Evolutionary conservation across 192 early-diverging fungal species (phyloP).

Genomic region (Backusella macrospora): DNA sequence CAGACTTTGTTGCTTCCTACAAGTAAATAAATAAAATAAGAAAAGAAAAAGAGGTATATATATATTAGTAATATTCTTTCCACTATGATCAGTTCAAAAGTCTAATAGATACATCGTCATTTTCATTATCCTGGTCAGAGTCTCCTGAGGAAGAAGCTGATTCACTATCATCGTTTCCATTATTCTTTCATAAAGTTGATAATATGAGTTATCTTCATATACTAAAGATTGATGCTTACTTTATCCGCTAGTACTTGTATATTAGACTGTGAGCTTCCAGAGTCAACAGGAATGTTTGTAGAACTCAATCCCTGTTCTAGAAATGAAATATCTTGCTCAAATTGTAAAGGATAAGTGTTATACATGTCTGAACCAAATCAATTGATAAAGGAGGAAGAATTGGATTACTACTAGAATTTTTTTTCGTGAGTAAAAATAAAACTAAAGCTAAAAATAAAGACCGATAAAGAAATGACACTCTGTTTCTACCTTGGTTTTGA

Average conservation of each 20-base stretch:
- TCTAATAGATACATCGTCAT: neutral
- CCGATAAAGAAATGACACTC: neutral
- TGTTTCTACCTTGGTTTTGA: slow-evolving; percentile 3
- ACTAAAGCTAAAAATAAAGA: neutral
- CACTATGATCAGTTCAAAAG: neutral
- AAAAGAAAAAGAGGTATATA: neutral
- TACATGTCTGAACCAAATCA: neutral
- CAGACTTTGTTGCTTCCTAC: neutral
- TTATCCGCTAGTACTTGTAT: neutral
- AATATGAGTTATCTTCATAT: neutral
- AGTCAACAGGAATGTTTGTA: neutral
- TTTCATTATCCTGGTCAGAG: neutral
- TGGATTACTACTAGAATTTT: neutral
- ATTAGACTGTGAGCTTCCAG: neutral
- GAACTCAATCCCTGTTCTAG: neutral
- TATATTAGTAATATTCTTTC: neutral
- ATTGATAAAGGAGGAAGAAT: neutral
- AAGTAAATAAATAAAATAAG: neutral
- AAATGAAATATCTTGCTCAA: slow-evolving; percentile 3
- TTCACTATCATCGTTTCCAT: neutral
- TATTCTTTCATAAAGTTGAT: neutral
- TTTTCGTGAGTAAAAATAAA: neutral
- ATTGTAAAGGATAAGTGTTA: neutral
- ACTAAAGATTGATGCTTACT: neutral
- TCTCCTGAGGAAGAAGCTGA: neutral